Evolutionary conservation across 2,329 filamentous ascomycete genomes (phyloP).

Genomic region (Lachnum nothofagi): DNA sequence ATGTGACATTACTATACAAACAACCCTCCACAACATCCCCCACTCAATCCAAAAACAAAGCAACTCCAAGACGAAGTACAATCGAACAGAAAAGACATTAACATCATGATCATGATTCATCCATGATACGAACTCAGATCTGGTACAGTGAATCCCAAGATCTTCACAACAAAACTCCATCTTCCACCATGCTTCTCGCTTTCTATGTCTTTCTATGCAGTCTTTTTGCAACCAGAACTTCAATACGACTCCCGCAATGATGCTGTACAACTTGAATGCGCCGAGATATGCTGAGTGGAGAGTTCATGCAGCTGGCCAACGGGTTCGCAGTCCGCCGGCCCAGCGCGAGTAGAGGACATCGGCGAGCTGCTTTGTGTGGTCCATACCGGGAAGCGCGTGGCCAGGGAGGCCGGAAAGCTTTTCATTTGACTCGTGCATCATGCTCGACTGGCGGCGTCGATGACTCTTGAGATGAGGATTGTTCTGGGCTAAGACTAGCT

Average conservation of each 20-base stretch:
- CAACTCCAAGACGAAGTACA: not conserved
- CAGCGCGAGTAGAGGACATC: constrained; percentile 89
- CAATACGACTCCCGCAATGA: constrained; percentile 20
- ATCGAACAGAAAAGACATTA: constrained; percentile 11
- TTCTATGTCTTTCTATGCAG: constrained; percentile 8
- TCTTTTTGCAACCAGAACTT: constrained; percentile 16
- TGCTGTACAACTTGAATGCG: constrained; percentile 14
- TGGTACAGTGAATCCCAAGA: constrained; percentile 20
- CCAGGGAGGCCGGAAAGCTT: constrained; percentile 48
- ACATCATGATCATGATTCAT: constrained; percentile 24
- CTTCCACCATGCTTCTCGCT: not conserved
- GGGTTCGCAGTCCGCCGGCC: constrained; percentile 72
- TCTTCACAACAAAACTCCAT: constrained; percentile 7
- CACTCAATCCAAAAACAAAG: too few species aligned
- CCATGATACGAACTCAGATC: constrained; percentile 12
- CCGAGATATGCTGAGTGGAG: constrained; percentile 9
- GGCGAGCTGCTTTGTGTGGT: constrained; percentile 82
- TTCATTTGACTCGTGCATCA: constrained; percentile 46
- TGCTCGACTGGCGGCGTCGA: constrained; percentile 49
- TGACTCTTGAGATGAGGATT: constrained; percentile 84
- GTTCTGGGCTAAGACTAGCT: constrained; percentile 71
- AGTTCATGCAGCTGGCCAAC: constrained; percentile 50
- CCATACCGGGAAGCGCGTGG: constrained; percentile 66
- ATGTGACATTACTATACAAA: constrained; percentile 1
- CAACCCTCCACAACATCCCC: not conserved